Base-by-base conservation (phyloP, 2,329 filamentous ascomycete species). In the Knufia fluminis region DNA sequence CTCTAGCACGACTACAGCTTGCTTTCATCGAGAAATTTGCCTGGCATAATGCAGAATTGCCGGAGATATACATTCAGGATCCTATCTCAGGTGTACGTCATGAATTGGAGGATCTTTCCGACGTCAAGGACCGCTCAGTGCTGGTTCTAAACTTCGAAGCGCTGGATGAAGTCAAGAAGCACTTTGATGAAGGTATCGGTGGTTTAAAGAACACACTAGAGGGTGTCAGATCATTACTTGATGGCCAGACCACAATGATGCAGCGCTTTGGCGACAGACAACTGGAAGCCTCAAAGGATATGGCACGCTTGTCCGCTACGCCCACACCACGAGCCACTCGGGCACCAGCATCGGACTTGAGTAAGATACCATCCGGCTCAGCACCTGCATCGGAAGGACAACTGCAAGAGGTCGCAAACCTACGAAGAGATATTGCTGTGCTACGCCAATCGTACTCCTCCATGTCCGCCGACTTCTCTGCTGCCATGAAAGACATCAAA, bases 1-100 rank as follows among this genome's bases (percentile, higher is more conserved):
- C 87, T 2, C 83, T 96, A 52, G 89, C 89, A 1, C 80, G 90
- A 20, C 68, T 98, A 51, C 91, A 98, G 65, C 76, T 98, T 23
- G 91, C 92, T 1, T 98, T 98, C 60, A 98, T 98, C 59, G 92
- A 98, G 59, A 98, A 96, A 64, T 98, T 98, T 63, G 92, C 91
- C 0, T 98, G 94, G 90, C 97, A 95, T 60, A 92, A 92, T 6
- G 80, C 82, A 12, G 92, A 98, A 63, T 71, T 98, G 40, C 92
- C 92, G 0, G 92, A 98, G 60, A 97, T 98, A 14, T 96, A 98
- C 65, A 92, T 98, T 14, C 92, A 98, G 65, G 92, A 98, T 64
- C 85, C 90, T 0, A 78, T 96, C 2, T 97, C 92, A 7, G 92
- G 92, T 0, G 86, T 98, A n/a, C 84, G 92, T 14, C 91, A 98